A percentile compares a stretch with the other conserved stretches of the same genome.
phyloP scores from a whole-genome alignment of 2,329 filamentous ascomycete genomes.

The Colletotrichum higginsianum region DNA sequence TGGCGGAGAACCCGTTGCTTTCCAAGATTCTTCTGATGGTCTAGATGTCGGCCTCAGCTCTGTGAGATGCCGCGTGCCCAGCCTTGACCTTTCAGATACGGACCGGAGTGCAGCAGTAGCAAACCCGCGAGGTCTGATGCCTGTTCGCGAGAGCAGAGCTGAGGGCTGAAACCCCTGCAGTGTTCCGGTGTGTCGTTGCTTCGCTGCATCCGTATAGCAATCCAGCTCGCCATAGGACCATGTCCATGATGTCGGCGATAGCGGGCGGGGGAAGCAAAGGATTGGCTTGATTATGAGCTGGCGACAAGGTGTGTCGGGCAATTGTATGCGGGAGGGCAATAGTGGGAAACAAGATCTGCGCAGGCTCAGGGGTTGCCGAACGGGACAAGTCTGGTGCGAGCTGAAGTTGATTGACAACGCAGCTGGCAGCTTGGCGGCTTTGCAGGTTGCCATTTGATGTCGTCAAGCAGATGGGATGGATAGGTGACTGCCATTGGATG shows the following conservation, averaged over 20 bases:
- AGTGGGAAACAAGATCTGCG: slow-evolving; percentile 29
- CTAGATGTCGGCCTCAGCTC: neutral
- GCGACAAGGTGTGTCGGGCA: slow-evolving; percentile 10
- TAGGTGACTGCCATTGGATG: neutral
- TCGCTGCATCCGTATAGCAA: neutral
- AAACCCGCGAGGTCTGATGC: neutral
- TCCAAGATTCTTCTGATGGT: neutral
- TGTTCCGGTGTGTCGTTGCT: neutral
- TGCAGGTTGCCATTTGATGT: neutral
- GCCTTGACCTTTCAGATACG: slow-evolving; percentile 4
- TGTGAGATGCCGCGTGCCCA: slow-evolving; percentile 11
- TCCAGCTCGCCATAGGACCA: neutral
- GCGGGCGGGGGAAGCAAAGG: neutral
- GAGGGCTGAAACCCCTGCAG: slow-evolving; percentile 7
- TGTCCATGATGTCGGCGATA: slow-evolving; percentile 1
- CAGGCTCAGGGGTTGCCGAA: slow-evolving; percentile 4
- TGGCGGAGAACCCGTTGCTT: neutral
- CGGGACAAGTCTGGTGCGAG: slow-evolving; percentile 5
- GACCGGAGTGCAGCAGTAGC: neutral
- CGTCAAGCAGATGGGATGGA: neutral
- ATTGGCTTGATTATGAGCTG: neutral
- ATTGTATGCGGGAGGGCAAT: slow-evolving; percentile 29
- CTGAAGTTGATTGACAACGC: neutral
- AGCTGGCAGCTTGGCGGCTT: slow-evolving; percentile 3
- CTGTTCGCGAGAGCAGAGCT: neutral